Conservation (phyloP, 2,329 filamentous ascomycete species). For the Aspergillus sojae region DNA sequence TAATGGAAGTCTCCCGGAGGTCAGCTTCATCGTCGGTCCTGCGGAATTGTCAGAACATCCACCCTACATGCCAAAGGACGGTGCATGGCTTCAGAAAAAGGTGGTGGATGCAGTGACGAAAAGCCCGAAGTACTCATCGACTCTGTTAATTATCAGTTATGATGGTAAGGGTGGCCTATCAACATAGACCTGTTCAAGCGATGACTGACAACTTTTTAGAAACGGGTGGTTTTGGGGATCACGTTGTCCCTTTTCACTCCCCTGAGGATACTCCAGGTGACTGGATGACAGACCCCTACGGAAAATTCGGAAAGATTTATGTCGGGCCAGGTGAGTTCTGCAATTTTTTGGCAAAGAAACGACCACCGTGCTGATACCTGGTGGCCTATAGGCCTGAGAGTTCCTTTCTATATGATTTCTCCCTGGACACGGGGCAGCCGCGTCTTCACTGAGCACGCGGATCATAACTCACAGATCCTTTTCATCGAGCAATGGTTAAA, state of each 20-base stretch:
- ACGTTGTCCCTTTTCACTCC: slow-evolving; percentile 56
- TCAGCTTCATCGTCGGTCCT: slow-evolving; percentile 56
- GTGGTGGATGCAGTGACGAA: slow-evolving; percentile 55
- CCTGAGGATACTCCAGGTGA: slow-evolving; percentile 54
- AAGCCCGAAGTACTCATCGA: slow-evolving; percentile 54
- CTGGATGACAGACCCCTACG: slow-evolving; percentile 54
- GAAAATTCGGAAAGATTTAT: slow-evolving; percentile 45
- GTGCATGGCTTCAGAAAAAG: slow-evolving; percentile 58
- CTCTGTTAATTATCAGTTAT: slow-evolving; percentile 54
- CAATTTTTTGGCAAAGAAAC: not conserved
- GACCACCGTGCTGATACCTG: not conserved
- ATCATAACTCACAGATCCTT: slow-evolving; percentile 59
- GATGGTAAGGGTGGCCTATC: slow-evolving; percentile 40
- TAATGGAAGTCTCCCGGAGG: slow-evolving; percentile 54
- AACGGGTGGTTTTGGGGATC: slow-evolving; percentile 59
- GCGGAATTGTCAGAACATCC: slow-evolving; percentile 57
- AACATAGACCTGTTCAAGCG: not conserved
- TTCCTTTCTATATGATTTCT: slow-evolving; percentile 60
- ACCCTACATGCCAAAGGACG: slow-evolving; percentile 56
- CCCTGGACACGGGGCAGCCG: slow-evolving; percentile 58
- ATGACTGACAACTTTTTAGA: slow-evolving; percentile 36
- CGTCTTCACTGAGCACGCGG: slow-evolving; percentile 57
- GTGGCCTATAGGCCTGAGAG: slow-evolving; percentile 44
- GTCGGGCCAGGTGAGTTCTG: slow-evolving; percentile 42
- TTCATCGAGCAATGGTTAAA: slow-evolving; percentile 57